Percentiles rank a stretch among this genome's conserved stretches.
Conservation (phyloP, 202 grass and related monocot genomes). For the Schoenoplectus tabernaemontani region DNA sequence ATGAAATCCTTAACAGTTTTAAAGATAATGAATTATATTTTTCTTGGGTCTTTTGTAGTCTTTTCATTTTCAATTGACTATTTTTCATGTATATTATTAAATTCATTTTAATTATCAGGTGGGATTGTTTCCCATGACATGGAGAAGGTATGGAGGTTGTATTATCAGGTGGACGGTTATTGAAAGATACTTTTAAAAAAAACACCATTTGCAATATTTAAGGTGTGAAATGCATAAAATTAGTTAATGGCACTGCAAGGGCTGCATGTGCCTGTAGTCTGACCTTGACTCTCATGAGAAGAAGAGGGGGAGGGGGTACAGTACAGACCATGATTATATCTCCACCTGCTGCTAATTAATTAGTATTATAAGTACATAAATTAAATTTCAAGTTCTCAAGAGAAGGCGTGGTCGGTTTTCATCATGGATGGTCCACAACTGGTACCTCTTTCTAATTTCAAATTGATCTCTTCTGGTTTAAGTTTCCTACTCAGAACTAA, state of each 20-base stretch:
- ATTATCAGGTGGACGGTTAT: not conserved
- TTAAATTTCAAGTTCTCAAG: slow-evolving; percentile 4
- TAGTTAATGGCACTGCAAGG: slow-evolving; percentile 21
- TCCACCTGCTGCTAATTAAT: slow-evolving; percentile 23
- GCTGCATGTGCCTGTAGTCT: slow-evolving; percentile 24
- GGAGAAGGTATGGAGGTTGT: not conserved
- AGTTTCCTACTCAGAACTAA: not conserved
- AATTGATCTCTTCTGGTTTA: not conserved
- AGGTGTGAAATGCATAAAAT: not conserved
- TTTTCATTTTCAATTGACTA: not conserved
- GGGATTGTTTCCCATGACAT: not conserved
- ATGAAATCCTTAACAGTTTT: not conserved
- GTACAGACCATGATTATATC: slow-evolving; percentile 26
- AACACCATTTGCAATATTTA: not conserved
- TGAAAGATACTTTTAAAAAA: not conserved
- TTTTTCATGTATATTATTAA: not conserved
- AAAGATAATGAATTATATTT: not conserved
- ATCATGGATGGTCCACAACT: slow-evolving; percentile 15
- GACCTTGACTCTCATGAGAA: slow-evolving; percentile 17
- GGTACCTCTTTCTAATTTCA: not conserved
- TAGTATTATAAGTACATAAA: slow-evolving; percentile 14
- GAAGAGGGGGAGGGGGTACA: not conserved
- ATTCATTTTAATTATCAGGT: not conserved
- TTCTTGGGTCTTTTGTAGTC: not conserved
- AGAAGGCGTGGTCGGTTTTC: slow-evolving; percentile 19